Evolutionary conservation across 108 stramenopile genomes (phyloP).

Genomic region (Stephanodiscus minutulus): DNA sequence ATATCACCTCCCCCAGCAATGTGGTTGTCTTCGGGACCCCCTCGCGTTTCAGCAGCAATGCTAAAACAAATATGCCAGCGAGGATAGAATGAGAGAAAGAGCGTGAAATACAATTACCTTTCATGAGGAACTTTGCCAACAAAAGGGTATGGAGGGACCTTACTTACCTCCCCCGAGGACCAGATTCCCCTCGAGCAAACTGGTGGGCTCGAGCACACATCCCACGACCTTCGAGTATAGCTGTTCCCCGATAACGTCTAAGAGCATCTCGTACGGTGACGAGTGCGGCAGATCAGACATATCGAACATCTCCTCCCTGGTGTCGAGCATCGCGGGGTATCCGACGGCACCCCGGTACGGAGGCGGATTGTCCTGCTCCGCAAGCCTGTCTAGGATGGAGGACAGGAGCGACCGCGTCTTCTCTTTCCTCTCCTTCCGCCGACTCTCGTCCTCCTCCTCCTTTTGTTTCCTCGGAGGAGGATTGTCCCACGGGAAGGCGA

Average conservation of each 20-base stretch:
- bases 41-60: slow-evolving; percentile 66
- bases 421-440: neutral
- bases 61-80: slow-evolving; percentile 4
- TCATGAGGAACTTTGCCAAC: too few species aligned
- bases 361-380: slow-evolving; percentile 47
- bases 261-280: slow-evolving; percentile 73
- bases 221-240: slow-evolving; percentile 77
- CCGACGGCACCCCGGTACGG: slow-evolving; percentile 87
- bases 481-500: slow-evolving; percentile 21
- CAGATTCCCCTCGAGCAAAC: slow-evolving; percentile 67
- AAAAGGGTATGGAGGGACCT: too few species aligned
- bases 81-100: too few species aligned
- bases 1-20: slow-evolving; percentile 60
- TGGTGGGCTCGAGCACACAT: slow-evolving; percentile 80
- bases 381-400: slow-evolving; percentile 26
- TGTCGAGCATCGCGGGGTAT: slow-evolving; percentile 63
- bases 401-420: slow-evolving; percentile 19
- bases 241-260: slow-evolving; percentile 74
- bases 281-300: slow-evolving; percentile 43
- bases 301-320: slow-evolving; percentile 43
- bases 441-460: slow-evolving; percentile 7
- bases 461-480: too few species aligned
- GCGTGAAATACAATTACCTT: too few species aligned
- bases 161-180: slow-evolving; percentile 63
- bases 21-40: slow-evolving; percentile 49